These are phyloP conservation scores for Hymenoscyphus fructigenus DNA, from an alignment of 2,329 filamentous ascomycete species.

Conservation along the genomic window DNA sequence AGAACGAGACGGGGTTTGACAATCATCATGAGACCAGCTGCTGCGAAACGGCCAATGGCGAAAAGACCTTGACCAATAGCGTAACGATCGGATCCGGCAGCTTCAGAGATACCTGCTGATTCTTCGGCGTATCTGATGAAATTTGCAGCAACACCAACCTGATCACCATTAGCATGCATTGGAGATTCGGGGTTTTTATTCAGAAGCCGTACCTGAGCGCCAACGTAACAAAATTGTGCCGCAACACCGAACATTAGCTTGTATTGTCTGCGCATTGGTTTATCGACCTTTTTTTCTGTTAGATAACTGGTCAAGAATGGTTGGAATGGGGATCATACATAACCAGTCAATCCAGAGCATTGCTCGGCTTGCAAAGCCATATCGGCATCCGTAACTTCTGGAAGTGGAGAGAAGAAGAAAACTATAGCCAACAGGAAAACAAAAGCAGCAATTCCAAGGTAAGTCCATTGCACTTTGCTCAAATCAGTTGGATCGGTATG, in stretches of 20 bases:
- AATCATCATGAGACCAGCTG: conserved; percentile 58
- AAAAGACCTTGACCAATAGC: conserved; percentile 73
- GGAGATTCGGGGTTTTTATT: not conserved
- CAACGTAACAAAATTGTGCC: conserved; percentile 78
- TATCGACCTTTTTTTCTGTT: conserved; percentile 12
- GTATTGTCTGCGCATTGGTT: conserved; percentile 39
- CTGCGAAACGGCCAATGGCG: conserved; percentile 70
- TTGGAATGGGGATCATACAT: not conserved
- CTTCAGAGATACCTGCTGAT: conserved; percentile 42
- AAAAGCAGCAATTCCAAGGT: conserved; percentile 74
- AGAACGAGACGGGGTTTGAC: conserved; percentile 70
- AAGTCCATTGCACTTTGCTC: conserved; percentile 78
- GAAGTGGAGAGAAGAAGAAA: conserved; percentile 64
- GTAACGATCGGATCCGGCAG: conserved; percentile 62
- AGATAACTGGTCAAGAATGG: too few species aligned
- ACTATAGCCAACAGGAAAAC: conserved; percentile 67
- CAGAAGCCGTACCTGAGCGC: conserved; percentile 36
- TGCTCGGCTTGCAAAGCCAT: conserved; percentile 13
- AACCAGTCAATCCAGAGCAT: conserved; percentile 23
- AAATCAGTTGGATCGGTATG: conserved; percentile 62
- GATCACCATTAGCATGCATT: not conserved
- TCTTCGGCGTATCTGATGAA: conserved; percentile 59
- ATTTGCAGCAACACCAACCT: conserved; percentile 45
- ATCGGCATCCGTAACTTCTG: conserved; percentile 52
- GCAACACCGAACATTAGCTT: conserved; percentile 68